Conservation (phyloP, 2,329 filamentous ascomycete species). For the Fulvia fulva region DNA sequence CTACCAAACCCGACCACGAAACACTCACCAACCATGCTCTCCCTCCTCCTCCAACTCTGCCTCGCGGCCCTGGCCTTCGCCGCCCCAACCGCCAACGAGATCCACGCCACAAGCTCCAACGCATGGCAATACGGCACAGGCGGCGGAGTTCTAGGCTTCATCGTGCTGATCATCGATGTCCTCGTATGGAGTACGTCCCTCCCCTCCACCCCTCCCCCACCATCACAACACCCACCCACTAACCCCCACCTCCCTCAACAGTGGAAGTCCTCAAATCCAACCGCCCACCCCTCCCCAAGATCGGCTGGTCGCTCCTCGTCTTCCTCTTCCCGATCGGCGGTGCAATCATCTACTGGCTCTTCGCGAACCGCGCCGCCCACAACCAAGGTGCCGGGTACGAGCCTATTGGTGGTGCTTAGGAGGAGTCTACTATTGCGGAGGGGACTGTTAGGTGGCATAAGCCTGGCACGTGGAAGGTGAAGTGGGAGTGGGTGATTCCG, state of each 20-base stretch:
- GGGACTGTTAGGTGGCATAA: neutral
- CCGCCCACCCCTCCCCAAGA: conserved; percentile 54
- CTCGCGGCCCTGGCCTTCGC: conserved; percentile 50
- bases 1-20: neutral
- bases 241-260: conserved; percentile 32
- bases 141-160: conserved; percentile 59
- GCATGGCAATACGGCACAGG: conserved; percentile 59
- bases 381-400: conserved; percentile 53
- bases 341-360: conserved; percentile 60
- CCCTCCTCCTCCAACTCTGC: conserved; percentile 52
- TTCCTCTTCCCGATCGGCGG: conserved; percentile 63
- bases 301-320: conserved; percentile 60
- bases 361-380: conserved; percentile 58
- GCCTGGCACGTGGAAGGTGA: too few relatives aligned
- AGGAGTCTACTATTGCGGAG: neutral
- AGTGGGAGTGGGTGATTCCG: too few relatives aligned
- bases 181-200: conserved; percentile 56
- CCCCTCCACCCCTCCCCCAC: neutral
- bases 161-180: conserved; percentile 59
- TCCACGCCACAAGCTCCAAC: conserved; percentile 40
- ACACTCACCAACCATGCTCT: conserved; percentile 27
- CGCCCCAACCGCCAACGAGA: conserved; percentile 33
- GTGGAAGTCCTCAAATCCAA: conserved; percentile 64
- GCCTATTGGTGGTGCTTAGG: conserved; percentile 34
- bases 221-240: neutral